phyloP scores from a whole-genome alignment of 2,329 filamentous ascomycete genomes.

The Plenodomus lindquistii region DNA sequence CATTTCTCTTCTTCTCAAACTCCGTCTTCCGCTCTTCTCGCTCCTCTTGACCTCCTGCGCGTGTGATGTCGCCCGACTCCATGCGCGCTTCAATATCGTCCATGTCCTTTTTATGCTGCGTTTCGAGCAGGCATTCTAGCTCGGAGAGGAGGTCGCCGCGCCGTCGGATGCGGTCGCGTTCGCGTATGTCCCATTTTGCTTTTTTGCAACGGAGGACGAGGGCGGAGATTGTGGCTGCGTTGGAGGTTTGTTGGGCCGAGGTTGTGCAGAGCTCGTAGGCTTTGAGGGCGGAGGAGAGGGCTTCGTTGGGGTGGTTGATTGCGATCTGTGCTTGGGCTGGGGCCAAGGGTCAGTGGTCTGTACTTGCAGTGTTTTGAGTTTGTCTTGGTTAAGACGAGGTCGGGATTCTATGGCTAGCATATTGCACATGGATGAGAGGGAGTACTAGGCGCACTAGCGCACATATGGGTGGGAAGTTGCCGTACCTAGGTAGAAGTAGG shows the following conservation, averaged over 20 bases:
- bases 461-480: neutral
- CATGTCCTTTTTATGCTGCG: conserved; percentile 36
- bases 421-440: too few relatives aligned
- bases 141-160: conserved; percentile 64
- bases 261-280: conserved; percentile 73
- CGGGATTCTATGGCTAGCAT: too few relatives aligned
- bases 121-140: conserved; percentile 52
- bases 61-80: conserved; percentile 44
- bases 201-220: conserved; percentile 82
- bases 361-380: neutral
- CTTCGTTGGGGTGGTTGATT: conserved; percentile 72
- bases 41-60: conserved; percentile 53
- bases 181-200: conserved; percentile 77
- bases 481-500: conserved; percentile 71
- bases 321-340: conserved; percentile 77
- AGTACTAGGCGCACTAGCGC: neutral
- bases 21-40: conserved; percentile 49
- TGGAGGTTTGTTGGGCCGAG: conserved; percentile 62
- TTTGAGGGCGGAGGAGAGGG: conserved; percentile 68
- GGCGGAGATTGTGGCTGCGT: conserved; percentile 70
- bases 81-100: conserved; percentile 46
- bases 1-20: conserved; percentile 48
- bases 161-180: conserved; percentile 63
- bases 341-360: conserved; percentile 14
- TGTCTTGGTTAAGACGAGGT: too few relatives aligned